Base-by-base conservation (phyloP, 768 basidiomycete species). In the Chlorophyllum brunneum region DNA sequence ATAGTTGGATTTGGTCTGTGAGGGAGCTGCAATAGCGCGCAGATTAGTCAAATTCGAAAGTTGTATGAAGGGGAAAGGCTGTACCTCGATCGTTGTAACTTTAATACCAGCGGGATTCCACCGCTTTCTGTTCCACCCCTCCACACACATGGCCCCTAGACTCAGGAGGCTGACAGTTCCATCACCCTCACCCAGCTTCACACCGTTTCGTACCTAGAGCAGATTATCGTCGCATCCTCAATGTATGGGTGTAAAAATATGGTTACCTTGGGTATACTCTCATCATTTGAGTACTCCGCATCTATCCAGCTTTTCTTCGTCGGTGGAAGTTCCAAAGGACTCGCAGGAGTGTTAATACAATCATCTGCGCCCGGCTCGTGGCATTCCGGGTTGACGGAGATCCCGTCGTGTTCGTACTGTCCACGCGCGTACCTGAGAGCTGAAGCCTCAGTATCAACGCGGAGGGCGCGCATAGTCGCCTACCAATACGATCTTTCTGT, bases 81-180 rank as follows among this genome's bases (percentile, higher is more conserved):
- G 57, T 59, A 93, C 88, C 81, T 95, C 92, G 51, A 94, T 82
- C 13, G 94, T 95, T 22, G 84, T 82, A 42, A 98, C 71, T 59
- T 82, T 79, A 63, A 97, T 92, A n/a, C 86, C 79, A 10, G 82
- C 87, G 1, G 95, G 95, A 67, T 98, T 98, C 92, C 92, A 98
- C 48, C 85, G 75, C 56, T 78, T 78, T 51, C 84, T 75, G 66
- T 88, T 89, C 95, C 95, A 97, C 5, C 95, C 95, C 63, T 93
- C 92, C 9, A 88, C 85, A 61, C 95, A 98, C 93, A 98, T 97
- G n/a, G 89, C 83, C 13, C 94, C 95, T 48, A 94, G 74, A 58
- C 88, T 91, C 29, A 95, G 62, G 36, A 93, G 69, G 59, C 83
- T 83, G 20, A 94, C 93, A 2, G 97, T 98, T 10, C 97, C 95